Evolutionary conservation across 495 filamentous ascomycete genomes (phyloP).

Genomic region (Ramalina intermedia): DNA sequence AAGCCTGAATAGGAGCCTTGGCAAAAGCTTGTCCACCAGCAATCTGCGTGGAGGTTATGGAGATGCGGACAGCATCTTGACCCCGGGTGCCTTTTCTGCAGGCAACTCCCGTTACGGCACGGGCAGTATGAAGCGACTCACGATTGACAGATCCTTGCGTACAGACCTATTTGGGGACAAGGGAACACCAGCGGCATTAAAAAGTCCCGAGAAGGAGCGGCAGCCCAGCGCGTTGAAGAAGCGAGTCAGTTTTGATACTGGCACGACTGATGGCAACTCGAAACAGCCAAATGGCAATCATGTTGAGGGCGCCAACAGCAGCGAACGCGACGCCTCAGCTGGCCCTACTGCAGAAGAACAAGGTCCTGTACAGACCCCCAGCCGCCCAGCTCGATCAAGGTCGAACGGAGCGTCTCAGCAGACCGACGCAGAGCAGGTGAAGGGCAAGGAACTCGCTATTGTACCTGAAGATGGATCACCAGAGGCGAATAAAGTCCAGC

Average conservation of each 20-base stretch:
- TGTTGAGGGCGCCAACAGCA: conserved; percentile 24
- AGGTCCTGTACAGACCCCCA: conserved; percentile 47
- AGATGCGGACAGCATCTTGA: conserved; percentile 67
- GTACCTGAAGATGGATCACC: conserved; percentile 55
- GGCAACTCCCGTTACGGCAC: conserved; percentile 44
- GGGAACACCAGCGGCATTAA: conserved; percentile 26
- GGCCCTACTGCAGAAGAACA: conserved; percentile 51
- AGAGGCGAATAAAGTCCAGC: conserved; percentile 22
- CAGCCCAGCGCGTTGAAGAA: conserved; percentile 47
- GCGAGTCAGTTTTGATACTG: conserved; percentile 77
- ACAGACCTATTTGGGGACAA: conserved; percentile 53
- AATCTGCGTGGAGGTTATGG: conserved; percentile 53
- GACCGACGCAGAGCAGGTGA: conserved; percentile 59
- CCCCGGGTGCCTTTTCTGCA: conserved; percentile 71
- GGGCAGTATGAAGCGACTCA: conserved; percentile 70
- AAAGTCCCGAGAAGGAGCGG: conserved; percentile 19
- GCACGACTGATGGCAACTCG: conserved; percentile 28
- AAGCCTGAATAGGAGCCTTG: conserved; percentile 35
- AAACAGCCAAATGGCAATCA: conserved; percentile 12
- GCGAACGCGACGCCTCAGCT: conserved; percentile 31
- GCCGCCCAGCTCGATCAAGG: conserved; percentile 24
- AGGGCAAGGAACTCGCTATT: conserved; percentile 61
- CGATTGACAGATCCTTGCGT: conserved; percentile 73
- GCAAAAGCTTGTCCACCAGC: conserved; percentile 48
- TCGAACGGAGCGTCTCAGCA: conserved; percentile 25